A percentile compares a stretch with the other conserved stretches of the same genome.
These are phyloP conservation scores for Amanita thiersii DNA, from an alignment of 768 basidiomycete genomes.

Conservation along the genomic window DNA sequence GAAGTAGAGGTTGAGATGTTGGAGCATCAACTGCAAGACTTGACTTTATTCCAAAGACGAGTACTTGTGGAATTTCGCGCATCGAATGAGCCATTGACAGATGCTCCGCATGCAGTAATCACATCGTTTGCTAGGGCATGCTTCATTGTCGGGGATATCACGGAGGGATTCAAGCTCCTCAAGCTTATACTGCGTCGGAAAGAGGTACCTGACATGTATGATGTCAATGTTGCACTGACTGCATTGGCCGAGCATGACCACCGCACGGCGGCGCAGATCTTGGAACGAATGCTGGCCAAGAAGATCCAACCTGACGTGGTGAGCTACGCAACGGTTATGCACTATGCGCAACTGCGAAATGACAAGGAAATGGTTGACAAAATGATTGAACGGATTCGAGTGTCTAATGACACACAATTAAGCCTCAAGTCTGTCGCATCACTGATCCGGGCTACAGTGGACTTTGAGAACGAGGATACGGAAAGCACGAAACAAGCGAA, in stretches of 20 bases:
- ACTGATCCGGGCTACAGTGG: constrained; percentile 35
- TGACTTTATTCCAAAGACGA: constrained; percentile 30
- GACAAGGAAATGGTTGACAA: constrained; percentile 34
- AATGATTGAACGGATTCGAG: constrained; percentile 32
- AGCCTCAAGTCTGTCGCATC: constrained; percentile 41
- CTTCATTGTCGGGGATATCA: constrained; percentile 44
- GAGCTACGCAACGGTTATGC: constrained; percentile 56
- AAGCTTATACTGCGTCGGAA: constrained; percentile 34
- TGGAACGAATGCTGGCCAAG: constrained; percentile 40
- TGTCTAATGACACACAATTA: constrained; percentile 24
- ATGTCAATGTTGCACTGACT: constrained; percentile 56
- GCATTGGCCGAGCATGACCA: constrained; percentile 45
- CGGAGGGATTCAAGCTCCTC: constrained; percentile 40
- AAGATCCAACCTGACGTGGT: constrained; percentile 46
- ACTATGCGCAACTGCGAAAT: constrained; percentile 40
- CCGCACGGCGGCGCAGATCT: constrained; percentile 31
- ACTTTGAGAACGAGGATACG: constrained; percentile 16
- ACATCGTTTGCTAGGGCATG: constrained; percentile 57
- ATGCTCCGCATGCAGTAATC: constrained; percentile 40
- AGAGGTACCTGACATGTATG: constrained; percentile 52
- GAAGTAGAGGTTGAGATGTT: constrained; percentile 10
- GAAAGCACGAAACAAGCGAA: constrained; percentile 19
- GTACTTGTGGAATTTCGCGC: constrained; percentile 36
- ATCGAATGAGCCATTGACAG: constrained; percentile 35
- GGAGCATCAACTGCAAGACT: constrained; percentile 15